These are phyloP conservation scores for Cyphellophora europaea DNA, from an alignment of 2,329 filamentous ascomycete genomes.

Conservation along the genomic window DNA sequence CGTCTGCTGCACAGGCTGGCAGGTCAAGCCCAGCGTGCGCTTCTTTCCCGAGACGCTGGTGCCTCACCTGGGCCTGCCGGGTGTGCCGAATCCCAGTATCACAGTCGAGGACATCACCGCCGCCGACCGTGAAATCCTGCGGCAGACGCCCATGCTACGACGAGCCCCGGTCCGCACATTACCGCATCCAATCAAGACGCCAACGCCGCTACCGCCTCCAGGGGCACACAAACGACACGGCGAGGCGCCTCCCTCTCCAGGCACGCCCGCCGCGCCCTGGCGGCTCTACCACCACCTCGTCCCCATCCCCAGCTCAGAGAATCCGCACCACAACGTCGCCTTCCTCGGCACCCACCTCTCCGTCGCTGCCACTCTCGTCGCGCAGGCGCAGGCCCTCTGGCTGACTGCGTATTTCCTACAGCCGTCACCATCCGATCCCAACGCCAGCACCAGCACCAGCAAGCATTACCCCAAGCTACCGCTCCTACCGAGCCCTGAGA, in stretches of 20 bases:
- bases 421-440: too few relatives aligned
- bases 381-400: slow-evolving; percentile 49
- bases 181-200: slow-evolving; percentile 16
- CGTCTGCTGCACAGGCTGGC: slow-evolving; percentile 49
- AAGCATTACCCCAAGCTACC: too few relatives aligned
- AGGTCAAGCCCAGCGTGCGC: slow-evolving; percentile 36
- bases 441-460: too few relatives aligned
- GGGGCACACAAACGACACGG: slow-evolving; percentile 7
- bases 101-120: too few relatives aligned
- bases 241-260: slow-evolving; percentile 23
- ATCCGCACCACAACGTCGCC: slow-evolving; percentile 36
- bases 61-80: slow-evolving; percentile 41
- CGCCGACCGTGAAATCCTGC: not conserved
- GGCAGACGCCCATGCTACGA: not conserved
- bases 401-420: slow-evolving; percentile 57
- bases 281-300: slow-evolving; percentile 38
- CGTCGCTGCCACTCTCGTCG: slow-evolving; percentile 33
- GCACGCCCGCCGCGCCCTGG: not conserved
- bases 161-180: not conserved
- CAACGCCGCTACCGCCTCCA: slow-evolving; percentile 40
- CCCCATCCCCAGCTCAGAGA: slow-evolving; percentile 27
- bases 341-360: slow-evolving; percentile 39
- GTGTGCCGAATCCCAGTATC: too few relatives aligned
- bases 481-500: too few relatives aligned
- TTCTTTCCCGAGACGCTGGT: slow-evolving; percentile 36